Evolutionary conservation across 73 alveolate species (phyloP), one percentile per base, ranked within the genome.

Genomic region (Uronychia binucleata): DNA sequence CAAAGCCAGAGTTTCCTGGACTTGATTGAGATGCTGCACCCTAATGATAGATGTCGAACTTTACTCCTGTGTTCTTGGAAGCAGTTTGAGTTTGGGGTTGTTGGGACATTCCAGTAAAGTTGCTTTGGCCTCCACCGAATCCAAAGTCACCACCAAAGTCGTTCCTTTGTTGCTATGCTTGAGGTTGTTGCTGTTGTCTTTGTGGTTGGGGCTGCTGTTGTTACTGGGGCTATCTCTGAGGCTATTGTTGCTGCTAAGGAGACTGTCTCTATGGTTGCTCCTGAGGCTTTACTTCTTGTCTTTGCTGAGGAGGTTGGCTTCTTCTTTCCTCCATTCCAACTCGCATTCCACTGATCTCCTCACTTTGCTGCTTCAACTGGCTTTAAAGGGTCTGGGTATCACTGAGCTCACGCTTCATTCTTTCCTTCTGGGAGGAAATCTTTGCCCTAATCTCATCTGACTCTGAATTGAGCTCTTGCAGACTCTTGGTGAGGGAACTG

Each of bases 381-480:
- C n/a, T 25, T 30, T 67, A 67, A 33, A 33, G 86, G 27, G 35
- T 82, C 82, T n/a, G n/a, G n/a, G n/a, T n/a, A n/a, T n/a, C n/a
- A n/a, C n/a, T n/a, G n/a, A n/a, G n/a, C n/a, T n/a, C n/a, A n/a
- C n/a, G n/a, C n/a, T n/a, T n/a, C n/a, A n/a, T n/a, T n/a, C n/a
- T n/a, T n/a, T n/a, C n/a, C n/a, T n/a, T n/a, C n/a, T n/a, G n/a
- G n/a, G n/a, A n/a, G n/a, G n/a, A n/a, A n/a, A n/a, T n/a, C n/a
- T n/a, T n/a, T n/a, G n/a, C n/a, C n/a, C n/a, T n/a, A n/a, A n/a
- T n/a, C n/a, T n/a, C n/a, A n/a, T n/a, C n/a, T n/a, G n/a, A n/a
- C n/a, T n/a, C n/a, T n/a, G n/a, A n/a, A n/a, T n/a, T n/a, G n/a
- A n/a, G n/a, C n/a, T n/a, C n/a, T n/a, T n/a, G n/a, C n/a, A n/a